Conservation (phyloP, 2,329 filamentous ascomycete species). For the Elsinoe perseae region DNA sequence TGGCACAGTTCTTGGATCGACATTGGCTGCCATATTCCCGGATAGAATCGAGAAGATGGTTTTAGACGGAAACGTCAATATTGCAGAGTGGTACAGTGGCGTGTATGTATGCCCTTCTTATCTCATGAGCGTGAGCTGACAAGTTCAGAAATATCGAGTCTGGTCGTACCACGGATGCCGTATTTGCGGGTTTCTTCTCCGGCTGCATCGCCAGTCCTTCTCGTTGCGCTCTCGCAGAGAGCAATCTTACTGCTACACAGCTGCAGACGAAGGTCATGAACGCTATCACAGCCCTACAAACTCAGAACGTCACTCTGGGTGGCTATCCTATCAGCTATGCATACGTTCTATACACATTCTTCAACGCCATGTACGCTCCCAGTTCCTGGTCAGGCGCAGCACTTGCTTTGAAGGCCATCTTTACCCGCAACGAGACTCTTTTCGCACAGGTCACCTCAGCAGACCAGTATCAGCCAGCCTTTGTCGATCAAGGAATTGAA, state of each 20-base stretch:
- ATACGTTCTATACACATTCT: constrained; percentile 32
- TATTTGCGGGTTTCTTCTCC: not conserved
- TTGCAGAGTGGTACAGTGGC: constrained; percentile 22
- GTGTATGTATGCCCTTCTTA: not conserved
- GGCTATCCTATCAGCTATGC: constrained; percentile 31
- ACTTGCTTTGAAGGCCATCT: not conserved
- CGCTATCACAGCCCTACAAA: not conserved
- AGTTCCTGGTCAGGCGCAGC: constrained; percentile 20
- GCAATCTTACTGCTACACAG: not conserved
- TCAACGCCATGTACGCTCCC: constrained; percentile 33
- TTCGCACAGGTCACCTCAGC: not conserved
- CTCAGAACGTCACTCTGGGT: not conserved
- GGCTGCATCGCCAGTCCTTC: not conserved
- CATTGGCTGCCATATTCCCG: constrained; percentile 37
- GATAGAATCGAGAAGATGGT: constrained; percentile 31
- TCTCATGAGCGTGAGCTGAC: not conserved
- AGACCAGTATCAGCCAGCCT: not conserved
- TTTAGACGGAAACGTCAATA: constrained; percentile 42
- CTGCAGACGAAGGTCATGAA: not conserved
- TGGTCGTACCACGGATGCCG: not conserved
- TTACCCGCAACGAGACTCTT: not conserved
- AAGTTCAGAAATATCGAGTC: not conserved
- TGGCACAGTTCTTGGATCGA: constrained; percentile 38
- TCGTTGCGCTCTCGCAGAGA: constrained; percentile 32
- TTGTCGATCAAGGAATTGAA: not conserved